Percentiles rank a stretch among this genome's conserved stretches.
phyloP scores from a whole-genome alignment of 1,284 basidiomycete species.

The Microbotryum saponariae region DNA sequence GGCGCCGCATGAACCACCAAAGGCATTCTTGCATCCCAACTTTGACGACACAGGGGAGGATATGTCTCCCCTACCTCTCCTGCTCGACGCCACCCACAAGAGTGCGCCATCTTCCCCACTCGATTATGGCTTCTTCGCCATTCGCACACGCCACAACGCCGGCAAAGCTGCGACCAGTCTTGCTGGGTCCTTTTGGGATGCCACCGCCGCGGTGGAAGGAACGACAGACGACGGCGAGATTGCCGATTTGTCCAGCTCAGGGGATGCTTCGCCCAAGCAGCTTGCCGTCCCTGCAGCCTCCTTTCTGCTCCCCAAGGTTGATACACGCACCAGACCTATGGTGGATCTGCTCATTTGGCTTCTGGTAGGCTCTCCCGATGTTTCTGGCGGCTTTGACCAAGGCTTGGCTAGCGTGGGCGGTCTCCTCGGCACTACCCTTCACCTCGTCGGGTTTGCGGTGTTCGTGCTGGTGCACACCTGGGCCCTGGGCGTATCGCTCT shows the following conservation, averaged over 20 bases:
- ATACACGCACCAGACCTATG: neutral
- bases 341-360: conserved; percentile 17
- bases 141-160: neutral
- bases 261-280: neutral
- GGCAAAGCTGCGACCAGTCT: too few relatives aligned
- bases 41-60: neutral
- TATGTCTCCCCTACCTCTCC: neutral
- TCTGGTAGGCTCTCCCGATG: conserved; percentile 10
- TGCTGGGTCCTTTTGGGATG: too few relatives aligned
- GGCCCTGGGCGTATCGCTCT: conserved; percentile 8
- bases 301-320: neutral
- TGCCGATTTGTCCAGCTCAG: too few relatives aligned
- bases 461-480: conserved; percentile 19
- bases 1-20: conserved; percentile 2
- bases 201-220: too few relatives aligned
- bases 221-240: too few relatives aligned
- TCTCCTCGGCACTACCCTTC: conserved; percentile 17
- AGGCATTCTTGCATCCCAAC: neutral
- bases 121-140: conserved; percentile 12
- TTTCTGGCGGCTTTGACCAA: neutral
- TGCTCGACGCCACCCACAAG: neutral
- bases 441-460: conserved; percentile 22
- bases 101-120: neutral
- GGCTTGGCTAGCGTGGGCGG: conserved; percentile 16
- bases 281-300: neutral